phyloP scores from a whole-genome alignment of 1,284 basidiomycete genomes.

The Melampsora abietis-canadensis region DNA sequence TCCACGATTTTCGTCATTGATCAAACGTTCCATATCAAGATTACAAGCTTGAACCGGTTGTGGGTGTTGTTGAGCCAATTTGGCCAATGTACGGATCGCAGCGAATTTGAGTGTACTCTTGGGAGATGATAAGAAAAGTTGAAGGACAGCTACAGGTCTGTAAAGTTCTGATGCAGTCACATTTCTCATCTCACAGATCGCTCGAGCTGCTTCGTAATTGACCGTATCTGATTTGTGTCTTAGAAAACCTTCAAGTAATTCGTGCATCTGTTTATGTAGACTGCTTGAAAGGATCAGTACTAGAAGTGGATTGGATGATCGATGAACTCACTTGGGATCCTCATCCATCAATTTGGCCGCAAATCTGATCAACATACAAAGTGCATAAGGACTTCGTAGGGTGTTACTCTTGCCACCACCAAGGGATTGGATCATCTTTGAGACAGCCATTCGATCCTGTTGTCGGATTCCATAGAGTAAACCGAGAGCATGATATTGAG shows the following conservation, averaged over 20 bases:
- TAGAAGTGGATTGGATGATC: neutral
- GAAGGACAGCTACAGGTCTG: conserved; percentile 86
- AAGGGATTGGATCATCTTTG: conserved; percentile 98
- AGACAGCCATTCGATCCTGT: conserved; percentile 97
- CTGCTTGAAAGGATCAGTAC: conserved; percentile 55
- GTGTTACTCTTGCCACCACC: conserved; percentile 70
- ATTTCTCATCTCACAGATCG: conserved; percentile 91
- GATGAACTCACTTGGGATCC: conserved; percentile 77
- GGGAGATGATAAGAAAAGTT: conserved; percentile 87
- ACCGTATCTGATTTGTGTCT: conserved; percentile 99
- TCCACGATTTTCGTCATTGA: conserved; percentile 91
- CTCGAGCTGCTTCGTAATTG: conserved; percentile 95
- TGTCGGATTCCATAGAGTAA: conserved; percentile 91
- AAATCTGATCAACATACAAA: conserved; percentile 98
- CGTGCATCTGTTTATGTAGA: conserved; percentile 85
- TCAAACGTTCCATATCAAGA: conserved; percentile 94
- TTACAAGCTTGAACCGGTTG: conserved; percentile 87
- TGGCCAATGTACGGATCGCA: conserved; percentile 88
- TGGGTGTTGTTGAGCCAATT: conserved; percentile 78
- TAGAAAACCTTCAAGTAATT: conserved; percentile 89
- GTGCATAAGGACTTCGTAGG: conserved; percentile 92
- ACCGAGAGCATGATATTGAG: conserved; percentile 95
- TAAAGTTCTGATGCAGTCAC: conserved; percentile 74
- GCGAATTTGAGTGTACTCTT: conserved; percentile 95
- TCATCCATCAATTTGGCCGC: conserved; percentile 97